Percentiles rank a stretch among this genome's conserved stretches.
Evolutionary conservation across 2,329 filamentous ascomycete genomes (phyloP).

Genomic region (Phialemoniopsis sp.): DNA sequence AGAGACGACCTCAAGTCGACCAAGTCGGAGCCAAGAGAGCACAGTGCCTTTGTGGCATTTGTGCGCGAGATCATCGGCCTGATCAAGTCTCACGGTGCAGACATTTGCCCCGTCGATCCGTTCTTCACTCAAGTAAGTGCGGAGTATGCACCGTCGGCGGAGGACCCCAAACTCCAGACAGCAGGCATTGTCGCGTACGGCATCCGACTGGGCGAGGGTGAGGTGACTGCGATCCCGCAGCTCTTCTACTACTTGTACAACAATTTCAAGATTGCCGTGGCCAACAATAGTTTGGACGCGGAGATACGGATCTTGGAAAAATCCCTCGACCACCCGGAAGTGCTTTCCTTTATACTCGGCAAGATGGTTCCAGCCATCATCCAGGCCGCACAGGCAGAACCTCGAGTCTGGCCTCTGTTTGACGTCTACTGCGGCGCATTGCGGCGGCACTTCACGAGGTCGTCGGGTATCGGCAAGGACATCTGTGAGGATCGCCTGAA

Average conservation of each 20-base stretch:
- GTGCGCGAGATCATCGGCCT: constrained; percentile 47
- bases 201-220: constrained; percentile 47
- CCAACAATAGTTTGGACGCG: constrained; percentile 40
- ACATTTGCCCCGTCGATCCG: constrained; percentile 48
- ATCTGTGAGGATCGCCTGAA: constrained; percentile 25
- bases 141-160: constrained; percentile 49
- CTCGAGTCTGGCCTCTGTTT: constrained; percentile 40
- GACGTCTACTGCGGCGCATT: constrained; percentile 45
- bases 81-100: constrained; percentile 48
- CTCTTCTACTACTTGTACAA: constrained; percentile 55
- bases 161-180: constrained; percentile 53
- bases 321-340: constrained; percentile 36
- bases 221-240: constrained; percentile 38
- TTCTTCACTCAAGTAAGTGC: constrained; percentile 54
- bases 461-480: constrained; percentile 29
- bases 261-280: constrained; percentile 51
- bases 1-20: constrained; percentile 41
- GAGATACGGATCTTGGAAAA: constrained; percentile 40
- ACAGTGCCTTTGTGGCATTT: constrained; percentile 45
- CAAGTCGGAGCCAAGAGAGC: constrained; percentile 27
- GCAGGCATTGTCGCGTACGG: constrained; percentile 54
- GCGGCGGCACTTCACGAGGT: constrained; percentile 24
- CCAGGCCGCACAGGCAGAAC: constrained; percentile 25
- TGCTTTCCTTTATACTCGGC: constrained; percentile 42
- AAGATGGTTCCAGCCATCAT: constrained; percentile 53